These are phyloP conservation scores for Blumeria graminis DNA, from an alignment of 2,329 filamentous ascomycete genomes.

Conservation along the genomic window DNA sequence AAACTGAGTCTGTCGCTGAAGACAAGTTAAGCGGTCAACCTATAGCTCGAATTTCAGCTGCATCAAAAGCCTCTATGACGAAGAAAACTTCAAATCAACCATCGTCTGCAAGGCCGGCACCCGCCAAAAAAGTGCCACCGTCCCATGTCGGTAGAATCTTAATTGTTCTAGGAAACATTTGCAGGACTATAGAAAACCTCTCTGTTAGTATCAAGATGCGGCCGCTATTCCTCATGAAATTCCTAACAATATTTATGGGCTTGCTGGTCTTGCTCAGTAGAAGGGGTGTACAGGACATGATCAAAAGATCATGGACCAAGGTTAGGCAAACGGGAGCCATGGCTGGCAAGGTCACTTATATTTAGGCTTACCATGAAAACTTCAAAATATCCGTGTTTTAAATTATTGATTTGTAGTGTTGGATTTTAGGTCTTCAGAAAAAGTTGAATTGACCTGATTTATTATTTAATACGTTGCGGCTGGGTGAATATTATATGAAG, in stretches of 20 bases:
- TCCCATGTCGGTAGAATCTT: slow-evolving; percentile 18
- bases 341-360: slow-evolving; percentile 95
- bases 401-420: not conserved
- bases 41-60: not conserved
- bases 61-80: slow-evolving; percentile 14
- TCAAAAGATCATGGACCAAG: slow-evolving; percentile 44
- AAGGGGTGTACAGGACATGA: slow-evolving; percentile 47
- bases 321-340: slow-evolving; percentile 43
- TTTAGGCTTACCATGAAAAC: slow-evolving; percentile 23
- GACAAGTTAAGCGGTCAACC: slow-evolving; percentile 17
- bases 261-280: slow-evolving; percentile 55
- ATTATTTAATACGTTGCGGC: too few relatives aligned
- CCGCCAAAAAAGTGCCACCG: slow-evolving; percentile 8
- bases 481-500: too few relatives aligned
- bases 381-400: not conserved
- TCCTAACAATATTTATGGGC: slow-evolving; percentile 57
- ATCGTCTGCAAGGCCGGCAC: slow-evolving; percentile 5
- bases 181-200: slow-evolving; percentile 26
- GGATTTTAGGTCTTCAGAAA: not conserved
- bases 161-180: slow-evolving; percentile 28
- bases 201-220: slow-evolving; percentile 28
- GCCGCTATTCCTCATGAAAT: slow-evolving; percentile 30
- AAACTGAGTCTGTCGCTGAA: slow-evolving; percentile 47
- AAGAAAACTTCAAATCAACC: slow-evolving; percentile 11
- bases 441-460: too few relatives aligned